phyloP scores from a whole-genome alignment of 108 stramenopile species.

The Schizochytrium sp. region DNA sequence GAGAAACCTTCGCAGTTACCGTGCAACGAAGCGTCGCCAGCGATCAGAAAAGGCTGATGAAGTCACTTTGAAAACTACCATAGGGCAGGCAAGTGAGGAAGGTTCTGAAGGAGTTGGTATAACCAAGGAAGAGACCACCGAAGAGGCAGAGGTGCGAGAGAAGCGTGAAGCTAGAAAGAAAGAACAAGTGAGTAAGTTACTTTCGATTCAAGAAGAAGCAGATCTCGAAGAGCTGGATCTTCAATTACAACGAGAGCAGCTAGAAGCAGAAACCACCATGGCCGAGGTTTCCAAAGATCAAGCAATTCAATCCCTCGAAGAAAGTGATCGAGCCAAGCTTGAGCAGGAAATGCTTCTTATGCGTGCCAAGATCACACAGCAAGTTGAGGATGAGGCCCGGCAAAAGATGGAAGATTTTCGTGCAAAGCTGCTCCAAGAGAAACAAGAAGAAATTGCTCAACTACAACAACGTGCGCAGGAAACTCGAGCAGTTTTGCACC shows the following conservation, averaged over 20 bases:
- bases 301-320: not conserved
- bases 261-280: not conserved
- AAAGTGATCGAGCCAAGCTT: not conserved
- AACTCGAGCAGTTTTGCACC: not conserved
- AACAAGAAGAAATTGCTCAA: not conserved
- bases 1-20: conserved; percentile 38
- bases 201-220: not conserved
- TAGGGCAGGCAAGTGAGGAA: too few species aligned
- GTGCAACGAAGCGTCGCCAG: conserved; percentile 14
- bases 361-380: not conserved
- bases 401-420: not conserved
- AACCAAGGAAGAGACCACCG: not conserved
- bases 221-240: conserved; percentile 15
- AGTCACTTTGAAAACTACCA: not conserved
- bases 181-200: not conserved
- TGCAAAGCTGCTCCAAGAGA: not conserved
- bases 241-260: not conserved
- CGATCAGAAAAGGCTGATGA: not conserved
- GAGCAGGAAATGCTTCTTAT: not conserved
- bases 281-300: not conserved
- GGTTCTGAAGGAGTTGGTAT: not conserved
- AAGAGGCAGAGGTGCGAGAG: not conserved
- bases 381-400: not conserved
- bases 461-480: not conserved
- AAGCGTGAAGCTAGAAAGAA: not conserved